Evolutionary conservation across 2,329 filamentous ascomycete species (phyloP).

Genomic region (Zelopaecilomyces penicillatus): DNA sequence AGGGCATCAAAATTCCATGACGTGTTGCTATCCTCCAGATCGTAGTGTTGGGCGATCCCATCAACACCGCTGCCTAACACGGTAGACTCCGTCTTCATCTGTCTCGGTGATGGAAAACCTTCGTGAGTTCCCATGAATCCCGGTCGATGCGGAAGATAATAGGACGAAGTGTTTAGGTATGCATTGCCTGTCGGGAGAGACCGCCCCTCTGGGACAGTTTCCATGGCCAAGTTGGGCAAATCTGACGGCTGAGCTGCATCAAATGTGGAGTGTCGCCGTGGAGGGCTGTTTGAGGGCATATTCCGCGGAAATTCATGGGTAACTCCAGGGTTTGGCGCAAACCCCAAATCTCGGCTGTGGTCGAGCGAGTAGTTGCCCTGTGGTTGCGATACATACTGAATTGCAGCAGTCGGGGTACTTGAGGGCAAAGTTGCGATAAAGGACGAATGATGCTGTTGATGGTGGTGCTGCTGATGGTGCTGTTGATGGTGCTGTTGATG

Average conservation of each 20-base stretch:
- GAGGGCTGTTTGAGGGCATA: conserved; percentile 14
- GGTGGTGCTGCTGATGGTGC: not conserved
- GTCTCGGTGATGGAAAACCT: conserved; percentile 12
- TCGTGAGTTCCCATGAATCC: conserved; percentile 8
- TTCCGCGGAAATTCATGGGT: conserved; percentile 17
- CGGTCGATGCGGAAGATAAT: conserved; percentile 12
- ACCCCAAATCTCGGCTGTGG: conserved; percentile 8
- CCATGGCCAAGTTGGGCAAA: conserved; percentile 9
- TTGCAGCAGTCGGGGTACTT: not conserved
- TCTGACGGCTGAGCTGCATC: conserved; percentile 12
- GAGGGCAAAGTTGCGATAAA: not conserved
- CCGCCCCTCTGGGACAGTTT: conserved; percentile 8
- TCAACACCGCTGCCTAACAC: conserved; percentile 7
- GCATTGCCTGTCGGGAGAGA: conserved; percentile 1
- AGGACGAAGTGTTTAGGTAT: conserved; percentile 11
- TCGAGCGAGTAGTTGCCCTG: conserved; percentile 16
- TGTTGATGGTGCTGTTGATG: not conserved
- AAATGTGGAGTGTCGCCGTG: conserved; percentile 13
- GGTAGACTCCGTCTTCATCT: conserved; percentile 13
- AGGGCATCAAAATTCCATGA: conserved; percentile 6
- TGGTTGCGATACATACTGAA: conserved; percentile 3
- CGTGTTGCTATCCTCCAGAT: not conserved
- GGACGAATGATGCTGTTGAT: not conserved
- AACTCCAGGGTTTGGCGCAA: conserved; percentile 11
- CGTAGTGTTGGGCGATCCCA: conserved; percentile 9